A percentile compares a stretch with the other conserved stretches of the same genome.
phyloP scores from a whole-genome alignment of 2,329 filamentous ascomycete species.

The Bipolaris bicolor region DNA sequence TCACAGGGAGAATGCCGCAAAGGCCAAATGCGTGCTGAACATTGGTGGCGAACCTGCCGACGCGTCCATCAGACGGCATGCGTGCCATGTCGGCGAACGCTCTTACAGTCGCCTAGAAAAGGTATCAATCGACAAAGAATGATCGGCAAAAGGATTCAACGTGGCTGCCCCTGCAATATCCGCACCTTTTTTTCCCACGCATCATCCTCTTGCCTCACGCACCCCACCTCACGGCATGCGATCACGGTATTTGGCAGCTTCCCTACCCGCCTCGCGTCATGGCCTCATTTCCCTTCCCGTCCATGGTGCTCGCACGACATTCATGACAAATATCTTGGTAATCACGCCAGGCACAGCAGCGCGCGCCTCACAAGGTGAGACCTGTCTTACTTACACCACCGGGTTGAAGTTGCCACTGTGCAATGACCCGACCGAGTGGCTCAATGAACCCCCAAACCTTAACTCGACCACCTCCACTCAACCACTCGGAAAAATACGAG shows the following conservation, averaged over 20 bases:
- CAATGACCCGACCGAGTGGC: constrained; percentile 15
- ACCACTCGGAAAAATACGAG: constrained; percentile 8
- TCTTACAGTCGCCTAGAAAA: not conserved
- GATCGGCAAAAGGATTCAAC: constrained; percentile 5
- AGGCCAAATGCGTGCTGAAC: constrained; percentile 1
- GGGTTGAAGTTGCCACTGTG: constrained; percentile 6
- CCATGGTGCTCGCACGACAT: not conserved
- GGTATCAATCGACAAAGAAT: constrained; percentile 3
- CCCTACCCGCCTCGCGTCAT: not conserved
- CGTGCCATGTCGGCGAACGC: constrained; percentile 8
- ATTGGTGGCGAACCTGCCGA: constrained; percentile 13
- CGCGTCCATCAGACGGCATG: constrained; percentile 12
- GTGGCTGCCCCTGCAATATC: constrained; percentile 11
- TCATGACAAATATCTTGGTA: constrained; percentile 1
- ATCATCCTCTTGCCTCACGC: not conserved
- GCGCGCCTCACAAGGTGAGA: constrained; percentile 6
- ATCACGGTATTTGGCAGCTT: not conserved
- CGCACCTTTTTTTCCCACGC: constrained; percentile 1
- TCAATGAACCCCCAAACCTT: constrained; percentile 26
- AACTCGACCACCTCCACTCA: constrained; percentile 23
- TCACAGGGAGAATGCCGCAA: constrained; percentile 8
- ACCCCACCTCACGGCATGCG: not conserved
- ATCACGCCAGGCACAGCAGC: not conserved
- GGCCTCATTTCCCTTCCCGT: not conserved
- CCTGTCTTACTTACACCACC: constrained; percentile 9